Percentiles rank a stretch among this genome's conserved stretches.
Evolutionary conservation across 768 basidiomycete species (phyloP).

Genomic region (Multifurca ochricompacta): DNA sequence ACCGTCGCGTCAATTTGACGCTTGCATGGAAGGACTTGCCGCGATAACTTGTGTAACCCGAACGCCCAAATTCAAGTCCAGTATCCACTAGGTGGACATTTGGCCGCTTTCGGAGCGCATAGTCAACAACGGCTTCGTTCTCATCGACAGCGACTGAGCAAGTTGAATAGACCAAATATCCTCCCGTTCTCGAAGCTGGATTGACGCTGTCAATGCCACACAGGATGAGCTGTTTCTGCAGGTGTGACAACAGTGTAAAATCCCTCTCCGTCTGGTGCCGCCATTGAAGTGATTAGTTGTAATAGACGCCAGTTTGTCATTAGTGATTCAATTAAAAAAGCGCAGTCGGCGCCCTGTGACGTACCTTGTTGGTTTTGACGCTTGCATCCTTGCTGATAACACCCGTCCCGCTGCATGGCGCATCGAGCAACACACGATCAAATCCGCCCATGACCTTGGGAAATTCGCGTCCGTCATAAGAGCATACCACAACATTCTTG

Average conservation of each 20-base stretch:
- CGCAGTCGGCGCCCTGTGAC: constrained; percentile 21
- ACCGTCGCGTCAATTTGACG: constrained; percentile 75
- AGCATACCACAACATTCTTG: constrained; percentile 96
- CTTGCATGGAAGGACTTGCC: constrained; percentile 84
- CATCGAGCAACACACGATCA: constrained; percentile 93
- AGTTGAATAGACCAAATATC: constrained; percentile 94
- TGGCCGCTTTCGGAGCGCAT: constrained; percentile 90
- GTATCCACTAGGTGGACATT: constrained; percentile 89
- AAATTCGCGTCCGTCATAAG: constrained; percentile 95
- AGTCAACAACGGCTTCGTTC: constrained; percentile 97
- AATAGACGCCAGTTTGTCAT: constrained; percentile 1
- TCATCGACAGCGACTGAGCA: constrained; percentile 98
- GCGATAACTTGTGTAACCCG: constrained; percentile 84
- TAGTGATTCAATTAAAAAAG: not conserved
- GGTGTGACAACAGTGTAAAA: constrained; percentile 90
- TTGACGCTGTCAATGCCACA: constrained; percentile 96
- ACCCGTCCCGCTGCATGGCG: constrained; percentile 96
- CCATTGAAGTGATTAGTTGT: not conserved
- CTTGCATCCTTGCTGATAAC: constrained; percentile 97
- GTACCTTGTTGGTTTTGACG: constrained; percentile 97
- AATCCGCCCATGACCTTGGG: constrained; percentile 99
- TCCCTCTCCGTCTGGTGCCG: constrained; percentile 76
- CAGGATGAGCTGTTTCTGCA: constrained; percentile 96
- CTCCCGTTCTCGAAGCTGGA: constrained; percentile 84
- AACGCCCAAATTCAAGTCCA: constrained; percentile 86